A percentile compares a stretch with the other conserved stretches of the same genome.
Conservation (phyloP, 2,329 filamentous ascomycete species). For the Aspergillus novofumigatus region DNA sequence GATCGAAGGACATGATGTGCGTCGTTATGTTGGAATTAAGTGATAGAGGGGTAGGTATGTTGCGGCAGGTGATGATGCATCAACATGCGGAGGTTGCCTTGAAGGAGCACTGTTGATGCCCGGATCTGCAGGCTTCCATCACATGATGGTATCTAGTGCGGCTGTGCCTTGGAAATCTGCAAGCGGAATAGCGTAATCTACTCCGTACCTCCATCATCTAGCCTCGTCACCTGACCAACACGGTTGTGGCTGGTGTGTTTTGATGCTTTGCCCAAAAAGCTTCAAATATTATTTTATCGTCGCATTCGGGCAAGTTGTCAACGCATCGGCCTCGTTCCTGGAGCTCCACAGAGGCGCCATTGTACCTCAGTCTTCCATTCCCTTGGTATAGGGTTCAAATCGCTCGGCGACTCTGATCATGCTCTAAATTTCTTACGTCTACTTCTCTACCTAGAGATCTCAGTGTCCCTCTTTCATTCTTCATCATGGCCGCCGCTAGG, state of each 20-base stretch:
- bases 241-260: conserved; percentile 28
- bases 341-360: background rate
- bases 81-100: conserved; percentile 19
- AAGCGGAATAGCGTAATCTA: conserved; percentile 8
- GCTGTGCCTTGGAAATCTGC: conserved; percentile 8
- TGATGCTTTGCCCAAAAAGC: conserved; percentile 31
- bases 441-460: conserved; percentile 19
- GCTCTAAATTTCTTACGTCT: conserved; percentile 15
- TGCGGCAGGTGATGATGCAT: conserved; percentile 10
- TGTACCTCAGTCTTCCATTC: background rate
- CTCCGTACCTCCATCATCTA: background rate
- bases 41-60: conserved; percentile 1
- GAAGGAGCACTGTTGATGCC: conserved; percentile 12
- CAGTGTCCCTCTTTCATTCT: conserved; percentile 20
- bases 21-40: conserved; percentile 1
- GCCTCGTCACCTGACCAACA: conserved; percentile 23
- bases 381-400: conserved; percentile 1
- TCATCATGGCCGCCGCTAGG: conserved; percentile 35
- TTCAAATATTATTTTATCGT: conserved; percentile 16
- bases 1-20: conserved; percentile 79
- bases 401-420: conserved; percentile 13
- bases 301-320: conserved; percentile 12
- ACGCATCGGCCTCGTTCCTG: conserved; percentile 1
- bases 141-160: conserved; percentile 23
- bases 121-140: conserved; percentile 24